Base-by-base conservation (phyloP, 2,329 filamentous ascomycete genomes). In the Cladobotryum protrusum region DNA sequence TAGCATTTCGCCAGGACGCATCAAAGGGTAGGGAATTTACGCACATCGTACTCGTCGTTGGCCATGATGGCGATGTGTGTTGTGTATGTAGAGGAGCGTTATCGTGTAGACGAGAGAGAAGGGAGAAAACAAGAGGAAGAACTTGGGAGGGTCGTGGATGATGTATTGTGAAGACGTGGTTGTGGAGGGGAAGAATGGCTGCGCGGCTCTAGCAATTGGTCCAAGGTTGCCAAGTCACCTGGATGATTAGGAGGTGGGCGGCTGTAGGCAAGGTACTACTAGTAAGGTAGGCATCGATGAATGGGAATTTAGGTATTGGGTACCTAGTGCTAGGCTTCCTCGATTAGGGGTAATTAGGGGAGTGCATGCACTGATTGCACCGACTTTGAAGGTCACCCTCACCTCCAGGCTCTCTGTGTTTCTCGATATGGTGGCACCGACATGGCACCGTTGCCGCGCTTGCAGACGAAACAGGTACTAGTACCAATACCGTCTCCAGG, bases 41-140 rank as follows among this genome's bases (percentile, higher is more conserved):
- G 80, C 78, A 97, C 92, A 86, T 99, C 93, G 78, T 99, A 99
- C 80, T 99, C 93, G 82, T 99, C 93, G 85, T 97, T 99, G 68
- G 92, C 93, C 93, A 97, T 99, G 73, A 64, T 79, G 76, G 71
- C 66, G 65, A 61, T 59, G 50, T 41, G 29, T 42, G 40, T 43
- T 48, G 39, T 19, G 41, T 34, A 24, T 33, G 32, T 24, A 45
- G 35, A 34, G 19, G 37, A 51, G 18, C 17, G 24, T 51, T 45
- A 29, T 40, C 43, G 42, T 48, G 41, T 29, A 40, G 42, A 19
- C 24, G 50, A 24, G 11, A 15, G 18, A 37, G 29, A 15, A 48
- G 45, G 17, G 19, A 20, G 34, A 45, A 47, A 39, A 18, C 20
- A 42, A 39, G 45, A 45, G 19, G 29, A 40, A 24, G 43, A 45